These are phyloP conservation scores for Malus asiatica DNA, from an alignment of 306 rosid species.

Conservation along the genomic window DNA sequence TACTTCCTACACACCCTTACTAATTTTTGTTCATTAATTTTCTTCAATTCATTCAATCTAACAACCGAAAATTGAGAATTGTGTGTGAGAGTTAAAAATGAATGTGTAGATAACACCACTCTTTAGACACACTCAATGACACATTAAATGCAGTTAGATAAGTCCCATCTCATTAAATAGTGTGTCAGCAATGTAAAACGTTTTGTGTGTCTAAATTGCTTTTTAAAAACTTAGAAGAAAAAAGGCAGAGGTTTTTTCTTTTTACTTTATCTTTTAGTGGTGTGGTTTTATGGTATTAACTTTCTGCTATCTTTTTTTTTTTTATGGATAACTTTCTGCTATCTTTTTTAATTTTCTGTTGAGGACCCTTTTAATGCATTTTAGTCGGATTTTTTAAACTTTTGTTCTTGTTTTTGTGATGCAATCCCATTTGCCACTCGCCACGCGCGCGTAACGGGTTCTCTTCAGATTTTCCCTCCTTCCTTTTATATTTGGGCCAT, in stretches of 20 bases:
- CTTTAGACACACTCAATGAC: too few species aligned
- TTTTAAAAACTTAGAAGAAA: neutral
- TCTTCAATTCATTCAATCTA: rapidly evolving
- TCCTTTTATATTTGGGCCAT: neutral
- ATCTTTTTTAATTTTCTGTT: neutral
- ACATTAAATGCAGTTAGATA: too few species aligned
- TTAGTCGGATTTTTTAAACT: slow-evolving; percentile 9
- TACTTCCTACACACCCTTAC: too few species aligned
- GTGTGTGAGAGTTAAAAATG: too few species aligned
- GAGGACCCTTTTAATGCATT: slow-evolving; percentile 11
- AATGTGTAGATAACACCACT: too few species aligned
- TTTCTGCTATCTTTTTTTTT: neutral
- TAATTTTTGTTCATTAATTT: too few species aligned
- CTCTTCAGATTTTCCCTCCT: neutral
- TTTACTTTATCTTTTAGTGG: neutral
- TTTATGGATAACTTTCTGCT: too few species aligned
- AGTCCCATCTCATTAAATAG: too few species aligned
- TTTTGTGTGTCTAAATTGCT: neutral
- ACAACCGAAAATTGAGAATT: rapidly evolving
- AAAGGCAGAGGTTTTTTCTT: neutral
- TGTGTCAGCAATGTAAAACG: too few species aligned
- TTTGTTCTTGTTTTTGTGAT: slow-evolving; percentile 1
- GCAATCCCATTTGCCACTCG: neutral
- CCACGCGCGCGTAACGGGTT: neutral
- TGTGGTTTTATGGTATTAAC: neutral